These are phyloP conservation scores for Aspergillus nomiae DNA, from an alignment of 2,329 filamentous ascomycete genomes.

Conservation along the genomic window DNA sequence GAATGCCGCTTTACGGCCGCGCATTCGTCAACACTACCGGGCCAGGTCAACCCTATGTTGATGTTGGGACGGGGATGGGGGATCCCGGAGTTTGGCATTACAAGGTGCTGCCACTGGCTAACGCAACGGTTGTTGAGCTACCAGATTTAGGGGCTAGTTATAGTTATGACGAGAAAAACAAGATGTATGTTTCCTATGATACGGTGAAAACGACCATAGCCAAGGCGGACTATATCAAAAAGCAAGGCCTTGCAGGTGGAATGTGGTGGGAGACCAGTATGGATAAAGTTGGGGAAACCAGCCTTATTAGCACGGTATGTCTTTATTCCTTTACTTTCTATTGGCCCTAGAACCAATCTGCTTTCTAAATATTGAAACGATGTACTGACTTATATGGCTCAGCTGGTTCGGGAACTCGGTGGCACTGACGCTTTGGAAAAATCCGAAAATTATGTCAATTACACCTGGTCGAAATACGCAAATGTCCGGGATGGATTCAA, in stretches of 20 bases:
- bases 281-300: constrained; percentile 64
- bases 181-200: constrained; percentile 74
- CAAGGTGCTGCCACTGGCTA: constrained; percentile 75
- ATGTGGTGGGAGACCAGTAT: constrained; percentile 96
- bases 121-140: constrained; percentile 64
- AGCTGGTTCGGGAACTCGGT: constrained; percentile 1
- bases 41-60: constrained; percentile 67
- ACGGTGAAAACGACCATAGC: constrained; percentile 65
- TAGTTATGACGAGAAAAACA: constrained; percentile 65
- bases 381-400: not conserved
- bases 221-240: constrained; percentile 73
- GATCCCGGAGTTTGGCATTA: constrained; percentile 86
- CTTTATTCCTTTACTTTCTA: not conserved
- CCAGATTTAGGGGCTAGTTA: constrained; percentile 67
- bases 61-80: constrained; percentile 78
- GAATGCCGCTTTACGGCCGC: constrained; percentile 90
- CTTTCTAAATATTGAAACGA: not conserved
- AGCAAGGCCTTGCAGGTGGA: constrained; percentile 72
- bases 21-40: constrained; percentile 80
- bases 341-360: not conserved
- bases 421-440: constrained; percentile 4
- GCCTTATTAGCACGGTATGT: constrained; percentile 63
- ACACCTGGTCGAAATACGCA: constrained; percentile 12
- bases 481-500: constrained; percentile 12
- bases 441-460: constrained; percentile 14